These are phyloP conservation scores for Funneliformis caledonium DNA, from an alignment of 371 early-diverging fungal species.

Conservation along the genomic window DNA sequence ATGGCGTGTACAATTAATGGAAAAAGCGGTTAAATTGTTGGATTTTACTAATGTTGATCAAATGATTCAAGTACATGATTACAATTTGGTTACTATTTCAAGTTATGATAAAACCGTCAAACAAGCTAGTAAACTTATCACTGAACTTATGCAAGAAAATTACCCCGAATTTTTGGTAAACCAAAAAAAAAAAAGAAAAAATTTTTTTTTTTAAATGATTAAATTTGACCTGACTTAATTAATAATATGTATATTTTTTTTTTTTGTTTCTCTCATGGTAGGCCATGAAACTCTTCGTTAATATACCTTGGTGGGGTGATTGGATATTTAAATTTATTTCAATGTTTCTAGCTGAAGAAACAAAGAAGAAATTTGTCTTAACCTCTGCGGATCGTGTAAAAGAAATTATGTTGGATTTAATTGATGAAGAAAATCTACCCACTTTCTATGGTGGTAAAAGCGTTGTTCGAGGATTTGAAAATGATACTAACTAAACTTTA, in stretches of 20 bases:
- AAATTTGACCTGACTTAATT: neutral
- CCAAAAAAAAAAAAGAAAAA: neutral
- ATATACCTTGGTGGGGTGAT: constrained; percentile 68
- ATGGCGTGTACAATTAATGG: constrained; percentile 69
- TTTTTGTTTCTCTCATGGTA: constrained; percentile 6
- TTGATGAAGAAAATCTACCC: constrained; percentile 46
- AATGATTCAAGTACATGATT: constrained; percentile 70
- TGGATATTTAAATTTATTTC: constrained; percentile 60
- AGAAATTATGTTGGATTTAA: constrained; percentile 42
- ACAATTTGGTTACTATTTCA: constrained; percentile 58
- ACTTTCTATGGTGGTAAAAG: constrained; percentile 30
- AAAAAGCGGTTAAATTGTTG: constrained; percentile 56
- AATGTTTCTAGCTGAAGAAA: constrained; percentile 61
- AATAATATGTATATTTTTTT: neutral
- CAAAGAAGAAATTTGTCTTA: constrained; percentile 63
- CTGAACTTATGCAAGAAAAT: constrained; percentile 65
- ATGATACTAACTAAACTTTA: neutral
- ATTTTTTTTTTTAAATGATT: neutral
- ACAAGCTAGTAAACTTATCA: constrained; percentile 56
- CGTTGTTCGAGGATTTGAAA: constrained; percentile 28
- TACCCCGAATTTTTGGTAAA: constrained; percentile 66
- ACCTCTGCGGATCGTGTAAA: constrained; percentile 38
- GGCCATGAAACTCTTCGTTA: constrained; percentile 62
- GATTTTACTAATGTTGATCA: constrained; percentile 61
- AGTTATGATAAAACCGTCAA: constrained; percentile 56